Evolutionary conservation across 345 rosid species (phyloP).

Genomic region (Eucalyptus curtisii): DNA sequence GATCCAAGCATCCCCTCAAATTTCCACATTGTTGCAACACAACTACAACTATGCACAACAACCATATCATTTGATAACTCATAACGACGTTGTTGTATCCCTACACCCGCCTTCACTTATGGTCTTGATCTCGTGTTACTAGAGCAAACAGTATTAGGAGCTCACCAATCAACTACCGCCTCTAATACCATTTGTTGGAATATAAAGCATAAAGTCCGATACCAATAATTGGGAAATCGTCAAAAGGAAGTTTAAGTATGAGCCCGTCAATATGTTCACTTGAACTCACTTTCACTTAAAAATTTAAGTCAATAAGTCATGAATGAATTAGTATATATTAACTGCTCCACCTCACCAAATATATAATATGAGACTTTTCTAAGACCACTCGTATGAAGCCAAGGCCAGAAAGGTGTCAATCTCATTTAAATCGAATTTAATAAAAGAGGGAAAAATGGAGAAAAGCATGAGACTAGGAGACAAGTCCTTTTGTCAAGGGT

Average conservation of each 20-base stretch:
- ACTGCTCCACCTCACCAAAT: not conserved
- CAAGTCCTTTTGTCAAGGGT: not conserved
- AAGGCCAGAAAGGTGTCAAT: not conserved
- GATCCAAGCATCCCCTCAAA: not conserved
- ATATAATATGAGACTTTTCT: not conserved
- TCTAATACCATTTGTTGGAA: not conserved
- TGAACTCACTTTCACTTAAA: not conserved
- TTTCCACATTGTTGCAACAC: not conserved
- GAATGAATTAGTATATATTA: not conserved
- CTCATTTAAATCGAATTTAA: not conserved
- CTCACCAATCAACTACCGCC: not conserved
- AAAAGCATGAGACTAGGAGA: not conserved
- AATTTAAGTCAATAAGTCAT: not conserved
- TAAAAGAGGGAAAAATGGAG: not conserved
- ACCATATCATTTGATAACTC: not conserved
- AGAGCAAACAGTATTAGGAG: not conserved
- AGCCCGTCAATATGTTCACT: accelerated
- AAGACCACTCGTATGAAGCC: not conserved
- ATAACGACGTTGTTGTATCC: not conserved
- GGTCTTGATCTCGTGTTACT: not conserved
- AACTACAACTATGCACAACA: not conserved
- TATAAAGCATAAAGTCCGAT: not conserved
- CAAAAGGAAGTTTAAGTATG: not conserved
- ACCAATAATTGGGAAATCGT: not conserved
- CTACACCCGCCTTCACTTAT: not conserved